Base-by-base conservation (phyloP, 164 flowering plant genomes). In the Saururus chinensis region DNA sequence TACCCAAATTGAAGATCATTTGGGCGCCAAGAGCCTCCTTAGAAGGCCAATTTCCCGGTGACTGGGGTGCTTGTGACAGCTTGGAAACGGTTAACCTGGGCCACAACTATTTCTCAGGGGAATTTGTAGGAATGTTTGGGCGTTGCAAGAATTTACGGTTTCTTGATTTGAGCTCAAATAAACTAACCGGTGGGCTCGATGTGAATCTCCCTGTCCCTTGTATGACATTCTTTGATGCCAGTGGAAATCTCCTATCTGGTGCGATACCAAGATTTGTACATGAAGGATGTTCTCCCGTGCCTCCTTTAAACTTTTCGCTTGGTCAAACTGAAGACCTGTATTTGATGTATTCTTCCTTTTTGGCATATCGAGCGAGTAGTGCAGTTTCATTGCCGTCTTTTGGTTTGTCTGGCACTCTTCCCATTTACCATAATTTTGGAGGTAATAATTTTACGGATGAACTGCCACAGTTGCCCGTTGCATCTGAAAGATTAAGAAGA, bases 11-110 rank as follows among this genome's bases (percentile, higher is more conserved):
- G 63, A 80, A 66, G 73, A 71, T 92, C 59, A 9, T 92, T 56
- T 89, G 98, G 98, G 89, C 79, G 5, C 98, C 95, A 7, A 76
- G 82, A 64, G 83, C 88, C 51, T 80, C 68, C 26, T 75, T 84
- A 0, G 84, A 82, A 54, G 95, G 93, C 7, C 62, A 48, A 40
- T 57, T 89, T 48, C 86, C 91, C 0, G 60, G 53, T 30, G 69
- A 68, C 22, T 92, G 98, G 98, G 87, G 92, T 59, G 35, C 76
- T 60, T 92, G 96, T 71, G 74, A 72, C 40, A 75, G 68, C 73
- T 75, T 92, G 80, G 89, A 86, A 74, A 80, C 89, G 83, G 54
- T 92, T 59, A 87, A 86, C 71, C 74, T 92, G 73, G 83, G 78
- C 53, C 82, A 71, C 59, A 92, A 89, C 60, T 71, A 68, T 60